Evolutionary conservation across 2,329 filamentous ascomycete genomes (phyloP).

Genomic region (Claviceps cyperi): DNA sequence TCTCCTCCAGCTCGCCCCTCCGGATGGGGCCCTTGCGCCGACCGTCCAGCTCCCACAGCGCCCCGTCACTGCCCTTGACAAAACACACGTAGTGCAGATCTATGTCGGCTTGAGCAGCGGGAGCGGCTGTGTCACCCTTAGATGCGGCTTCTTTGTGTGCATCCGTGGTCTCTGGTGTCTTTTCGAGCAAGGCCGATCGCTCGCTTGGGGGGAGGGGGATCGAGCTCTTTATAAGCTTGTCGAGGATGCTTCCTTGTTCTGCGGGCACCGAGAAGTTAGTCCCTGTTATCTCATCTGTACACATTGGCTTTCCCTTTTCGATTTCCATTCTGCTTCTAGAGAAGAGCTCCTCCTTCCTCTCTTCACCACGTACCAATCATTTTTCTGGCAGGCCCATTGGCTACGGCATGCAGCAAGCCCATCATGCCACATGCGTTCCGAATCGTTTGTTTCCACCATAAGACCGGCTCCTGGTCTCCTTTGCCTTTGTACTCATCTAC

Average conservation of each 20-base stretch:
- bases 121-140: constrained; percentile 64
- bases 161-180: constrained; percentile 56
- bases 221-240: constrained; percentile 53
- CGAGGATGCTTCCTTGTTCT: constrained; percentile 41
- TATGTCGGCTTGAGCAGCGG: constrained; percentile 63
- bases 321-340: background rate
- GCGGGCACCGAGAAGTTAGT: background rate
- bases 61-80: constrained; percentile 57
- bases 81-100: constrained; percentile 96
- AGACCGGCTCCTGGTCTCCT: constrained; percentile 57
- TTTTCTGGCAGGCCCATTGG: constrained; percentile 56
- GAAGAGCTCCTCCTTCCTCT: background rate
- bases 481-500: constrained; percentile 49
- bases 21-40: constrained; percentile 41
- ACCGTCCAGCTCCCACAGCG: constrained; percentile 46
- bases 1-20: constrained; percentile 37
- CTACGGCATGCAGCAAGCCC: constrained; percentile 67
- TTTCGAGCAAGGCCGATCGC: constrained; percentile 63
- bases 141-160: constrained; percentile 69
- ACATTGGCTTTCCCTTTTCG: background rate
- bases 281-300: background rate
- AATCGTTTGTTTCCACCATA: constrained; percentile 95
- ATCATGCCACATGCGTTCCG: constrained; percentile 87
- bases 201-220: constrained; percentile 50
- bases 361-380: constrained; percentile 36